Evolutionary conservation across 805 yeast genomes (phyloP), one percentile per base, ranked within the genome.

Genomic region (Dipodascopsis uninucleata): DNA sequence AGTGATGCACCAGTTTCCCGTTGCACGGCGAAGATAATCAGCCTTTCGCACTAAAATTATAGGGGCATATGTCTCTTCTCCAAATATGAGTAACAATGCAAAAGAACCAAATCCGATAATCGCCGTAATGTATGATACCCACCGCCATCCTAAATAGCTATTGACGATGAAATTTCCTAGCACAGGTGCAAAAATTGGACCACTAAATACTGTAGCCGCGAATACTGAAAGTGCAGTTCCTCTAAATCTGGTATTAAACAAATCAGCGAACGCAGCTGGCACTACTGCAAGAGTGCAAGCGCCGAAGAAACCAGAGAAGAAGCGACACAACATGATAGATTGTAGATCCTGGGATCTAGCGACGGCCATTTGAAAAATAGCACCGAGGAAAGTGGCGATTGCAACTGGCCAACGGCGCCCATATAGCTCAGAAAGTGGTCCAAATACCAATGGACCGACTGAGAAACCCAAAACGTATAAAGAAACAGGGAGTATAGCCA

Each of bases 381-480:
- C 61, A 21, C 74, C 4, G 72, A 66, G 60, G 71, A 77, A 0
- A 78, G 72, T 18, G 81, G 66, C 6, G 73, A 62, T 2, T 84
- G 81, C 53, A 37, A 81, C 56, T 5, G 81, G 76, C n/a, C 72
- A 64, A 60, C 75, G 75, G 63, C 93, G 71, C 39, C 90, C 89
- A 56, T 72, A 82, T 36, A 82, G 55, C 59, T 83, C 90, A 16
- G 85, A 78, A 22, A 82, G 62, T 12, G 89, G 89, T 20, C 85
- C 93, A 81, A 85, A 85, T 31, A 83, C 58, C 39, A 85, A 71
- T 1, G 95, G 95, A 16, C 94, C 93, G 1, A 85, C 74, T 1
- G 94, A 94, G 64, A 85, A 85, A 17, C 95, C 95, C 37, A 84
- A 63, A 18, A 85, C 90, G 58, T 75, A 89, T 20, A 88, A 69